Evolutionary conservation across 2,329 filamentous ascomycete genomes (phyloP), one percentile per base, ranked within the genome.

Genomic region (Huntiella abstrusa): DNA sequence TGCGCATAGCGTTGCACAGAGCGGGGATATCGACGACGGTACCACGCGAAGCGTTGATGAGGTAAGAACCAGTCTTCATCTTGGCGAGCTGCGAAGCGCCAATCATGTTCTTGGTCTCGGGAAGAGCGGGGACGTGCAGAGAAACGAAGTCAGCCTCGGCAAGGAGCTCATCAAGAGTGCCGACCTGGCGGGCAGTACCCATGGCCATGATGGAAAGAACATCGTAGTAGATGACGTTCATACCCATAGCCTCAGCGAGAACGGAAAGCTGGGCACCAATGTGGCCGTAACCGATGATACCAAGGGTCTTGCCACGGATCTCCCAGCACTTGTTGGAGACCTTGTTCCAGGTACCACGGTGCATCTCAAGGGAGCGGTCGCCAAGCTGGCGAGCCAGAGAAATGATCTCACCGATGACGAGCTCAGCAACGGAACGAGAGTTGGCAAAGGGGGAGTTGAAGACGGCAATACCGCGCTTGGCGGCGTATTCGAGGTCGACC

Each of bases 381-480:
- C 84, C 80, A 33, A 98, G 71, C 64, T 98, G 91, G 50, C 91
- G 80, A 16, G 91, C 91, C 46, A 98, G 77, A 35, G 72, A 69
- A 57, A 98, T 95, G 58, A 98, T 87, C 64, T 95, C 88, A 46
- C 71, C 81, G 59, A 98, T 95, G 55, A 96, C 86, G 48, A 96
- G 70, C 68, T 98, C 91, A 48, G 91, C 91, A 44, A 98, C 91
- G 60, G 84, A 93, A 60, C 91, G 81, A 6, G 88, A 96, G 66
- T 98, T 98, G 65, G 83, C 87, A 65, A 98, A 98, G 1, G 91
- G 91, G 40, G 91, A 96, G 67, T 98, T 98, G 76, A 98, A 98
- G 53, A 98, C 91, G 33, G 87, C 86, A 60, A 96, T 94, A 54
- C 91, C 86, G 58, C 83, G 76, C 54, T 73, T 71, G 41, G 85